phyloP scores from a whole-genome alignment of 179 eudicot species.

The Monotropa hypopitys region DNA sequence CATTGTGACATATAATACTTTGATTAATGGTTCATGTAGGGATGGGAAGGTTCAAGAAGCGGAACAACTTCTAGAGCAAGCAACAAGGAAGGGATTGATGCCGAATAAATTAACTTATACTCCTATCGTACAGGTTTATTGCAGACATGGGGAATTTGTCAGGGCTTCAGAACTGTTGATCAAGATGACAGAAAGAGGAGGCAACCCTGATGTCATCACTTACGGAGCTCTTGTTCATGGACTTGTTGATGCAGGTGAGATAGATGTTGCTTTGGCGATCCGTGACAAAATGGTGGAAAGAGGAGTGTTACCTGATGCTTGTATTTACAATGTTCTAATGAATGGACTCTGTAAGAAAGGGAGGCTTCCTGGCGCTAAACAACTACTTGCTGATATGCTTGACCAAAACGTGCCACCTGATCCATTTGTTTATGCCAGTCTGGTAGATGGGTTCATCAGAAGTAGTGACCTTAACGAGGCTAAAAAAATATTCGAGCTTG shows the following conservation, averaged over 20 bases:
- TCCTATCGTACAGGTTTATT: constrained; percentile 55
- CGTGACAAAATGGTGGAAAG: constrained; percentile 55
- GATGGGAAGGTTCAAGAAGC: constrained; percentile 55
- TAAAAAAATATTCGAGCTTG: constrained; percentile 43
- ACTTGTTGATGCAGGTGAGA: constrained; percentile 54
- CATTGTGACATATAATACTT: constrained; percentile 55
- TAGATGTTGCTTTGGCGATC: constrained; percentile 52
- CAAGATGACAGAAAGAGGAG: constrained; percentile 56
- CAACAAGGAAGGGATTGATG: constrained; percentile 28
- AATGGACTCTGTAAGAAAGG: constrained; percentile 67
- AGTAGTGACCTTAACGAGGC: constrained; percentile 57
- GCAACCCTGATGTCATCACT: constrained; percentile 53
- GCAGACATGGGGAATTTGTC: constrained; percentile 47
- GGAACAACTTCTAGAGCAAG: constrained; percentile 37
- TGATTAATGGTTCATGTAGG: constrained; percentile 45
- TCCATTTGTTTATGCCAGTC: constrained; percentile 53
- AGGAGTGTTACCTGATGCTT: constrained; percentile 63
- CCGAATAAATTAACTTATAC: constrained; percentile 65
- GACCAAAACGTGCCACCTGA: constrained; percentile 55
- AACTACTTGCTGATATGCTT: constrained; percentile 67
- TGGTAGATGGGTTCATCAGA: constrained; percentile 66
- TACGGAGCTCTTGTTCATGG: constrained; percentile 83
- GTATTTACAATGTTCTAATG: constrained; percentile 65
- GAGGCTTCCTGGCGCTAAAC: constrained; percentile 43
- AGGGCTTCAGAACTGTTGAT: constrained; percentile 51